Evolutionary conservation across 495 filamentous ascomycete species (phyloP), one percentile per base, ranked within the genome.

Genomic region (Podospora comata): DNA sequence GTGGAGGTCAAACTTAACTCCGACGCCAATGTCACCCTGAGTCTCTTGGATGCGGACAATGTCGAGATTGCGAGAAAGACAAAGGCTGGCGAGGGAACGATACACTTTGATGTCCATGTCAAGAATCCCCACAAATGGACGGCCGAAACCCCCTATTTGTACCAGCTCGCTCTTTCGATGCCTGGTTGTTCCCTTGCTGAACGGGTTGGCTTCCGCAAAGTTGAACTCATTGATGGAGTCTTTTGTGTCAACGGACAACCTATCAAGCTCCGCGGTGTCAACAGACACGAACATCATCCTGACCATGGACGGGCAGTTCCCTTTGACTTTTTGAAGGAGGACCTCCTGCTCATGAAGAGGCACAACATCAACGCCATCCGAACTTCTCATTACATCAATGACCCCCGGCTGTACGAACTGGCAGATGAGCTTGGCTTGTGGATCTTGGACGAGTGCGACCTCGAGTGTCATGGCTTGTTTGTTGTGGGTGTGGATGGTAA

Each of bases 381-480:
- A n/a, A 88, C 86, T 1, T 87, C 82, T 5, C 89, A 90, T 70
- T 87, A 90, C 68, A 84, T 85, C 20, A 86, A 89, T 61, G 84
- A 90, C 67, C 76, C 81, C 1, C 76, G 76, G 19, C 78, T 91
- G n/a, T 89, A 90, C 68, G 85, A 88, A 27, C 77, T 92, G 5
- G 84, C 86, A 27, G 88, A 92, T 68, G 86, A 91, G 71, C 77
- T 91, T 48, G 90, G 90, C 0, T 78, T 92, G 19, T 92, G 87
- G 82, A 82, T 92, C 16, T 82, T 92, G 65, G 89, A 91, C 62
- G 90, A 92, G 75, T 88, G 87, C 0, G 90, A 92, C 73, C 83
- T 92, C 0, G 90, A 91, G 76, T 91, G 88, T 69, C 90, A 91
- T 66, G 90, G 90, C 0, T 87, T 91, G 57, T 84, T 83, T 59